Evolutionary conservation across 768 basidiomycete genomes (phyloP), one percentile per base, ranked within the genome.

Genomic region (Psilocybe sp.): DNA sequence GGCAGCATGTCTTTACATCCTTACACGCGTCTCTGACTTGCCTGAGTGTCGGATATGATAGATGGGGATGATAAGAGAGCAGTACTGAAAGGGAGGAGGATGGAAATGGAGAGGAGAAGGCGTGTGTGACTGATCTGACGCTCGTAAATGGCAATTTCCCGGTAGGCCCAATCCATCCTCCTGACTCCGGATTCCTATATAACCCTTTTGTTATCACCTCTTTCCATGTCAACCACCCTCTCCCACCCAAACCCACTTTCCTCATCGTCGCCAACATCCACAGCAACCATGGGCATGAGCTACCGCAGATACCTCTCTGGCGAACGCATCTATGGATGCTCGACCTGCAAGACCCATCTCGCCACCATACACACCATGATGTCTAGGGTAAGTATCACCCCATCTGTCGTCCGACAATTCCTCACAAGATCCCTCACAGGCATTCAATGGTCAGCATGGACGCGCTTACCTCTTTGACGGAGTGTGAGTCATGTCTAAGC

Each of bases 381-480:
- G 59, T 93, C 91, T 52, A 78, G 91, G 66, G 92, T 92, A 58
- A 59, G 84, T 72, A 40, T 10, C 47, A 58, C 64, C 37, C 15
- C 45, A 42, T 60, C 64, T 14, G 55, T 41, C 40, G 37, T 47
- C 44, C 39, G 47, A 51, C 55, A 58, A 55, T 49, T 51, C 37
- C 4, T 28, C 19, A n/a, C 23, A 23, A 36, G 43, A 33, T 42
- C 47, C 43, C 43, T 53, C 47, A 38, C 67, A 98, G 96, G 90
- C 91, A 39, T 98, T 98, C 78, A 94, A 92, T 55, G 96, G 96
- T 20, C 93, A 97, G 69, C 93, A 97, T 68, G 96, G 96, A 14
- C 79, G 91, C 50, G 96, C 96, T 14, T 94, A 95, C 67, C 82
- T 98, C 55, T 95, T 98, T 61, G 91, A 95, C 46, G 82, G 78